A percentile compares a stretch with the other conserved stretches of the same genome.
phyloP scores from a whole-genome alignment of 192 early-diverging fungal species.

The Coemansia sp. region DNA sequence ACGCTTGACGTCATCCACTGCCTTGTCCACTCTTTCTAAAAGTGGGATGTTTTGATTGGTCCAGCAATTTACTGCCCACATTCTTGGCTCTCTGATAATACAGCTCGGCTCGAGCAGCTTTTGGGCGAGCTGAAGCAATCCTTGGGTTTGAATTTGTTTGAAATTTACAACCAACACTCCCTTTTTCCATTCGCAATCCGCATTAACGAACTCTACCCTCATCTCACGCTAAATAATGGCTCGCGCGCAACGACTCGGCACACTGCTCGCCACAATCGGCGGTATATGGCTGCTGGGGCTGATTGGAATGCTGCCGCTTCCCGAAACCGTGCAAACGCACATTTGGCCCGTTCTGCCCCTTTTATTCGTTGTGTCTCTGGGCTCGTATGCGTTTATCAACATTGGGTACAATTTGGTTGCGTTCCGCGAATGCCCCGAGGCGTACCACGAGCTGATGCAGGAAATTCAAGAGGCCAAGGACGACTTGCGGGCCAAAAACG shows the following conservation, averaged over 20 bases:
- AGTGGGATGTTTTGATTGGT: constrained; percentile 2
- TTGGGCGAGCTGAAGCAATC: background rate
- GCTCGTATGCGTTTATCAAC: constrained; percentile 83
- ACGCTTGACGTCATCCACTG: background rate
- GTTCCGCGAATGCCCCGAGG: constrained; percentile 92
- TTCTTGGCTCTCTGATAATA: background rate
- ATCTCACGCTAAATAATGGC: constrained; percentile 24
- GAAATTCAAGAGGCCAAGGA: constrained; percentile 81
- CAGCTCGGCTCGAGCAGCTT: background rate
- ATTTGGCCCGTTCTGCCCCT: constrained; percentile 51
- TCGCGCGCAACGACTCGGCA: constrained; percentile 23
- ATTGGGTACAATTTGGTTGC: constrained; percentile 84
- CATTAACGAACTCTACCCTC: too few relatives aligned
- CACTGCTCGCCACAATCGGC: constrained; percentile 16
- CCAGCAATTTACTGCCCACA: background rate
- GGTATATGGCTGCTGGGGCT: constrained; percentile 39
- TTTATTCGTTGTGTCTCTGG: constrained; percentile 70
- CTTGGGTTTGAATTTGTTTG: background rate
- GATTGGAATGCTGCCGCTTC: constrained; percentile 32
- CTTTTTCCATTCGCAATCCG: too few relatives aligned
- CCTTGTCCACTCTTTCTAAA: background rate
- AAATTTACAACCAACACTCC: too few relatives aligned
- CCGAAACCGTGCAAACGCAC: constrained; percentile 31
- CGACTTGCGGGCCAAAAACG: constrained; percentile 72
- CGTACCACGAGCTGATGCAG: constrained; percentile 77